Evolutionary conservation across 495 filamentous ascomycete genomes (phyloP).

Genomic region (Astrothelium macrocarpum): DNA sequence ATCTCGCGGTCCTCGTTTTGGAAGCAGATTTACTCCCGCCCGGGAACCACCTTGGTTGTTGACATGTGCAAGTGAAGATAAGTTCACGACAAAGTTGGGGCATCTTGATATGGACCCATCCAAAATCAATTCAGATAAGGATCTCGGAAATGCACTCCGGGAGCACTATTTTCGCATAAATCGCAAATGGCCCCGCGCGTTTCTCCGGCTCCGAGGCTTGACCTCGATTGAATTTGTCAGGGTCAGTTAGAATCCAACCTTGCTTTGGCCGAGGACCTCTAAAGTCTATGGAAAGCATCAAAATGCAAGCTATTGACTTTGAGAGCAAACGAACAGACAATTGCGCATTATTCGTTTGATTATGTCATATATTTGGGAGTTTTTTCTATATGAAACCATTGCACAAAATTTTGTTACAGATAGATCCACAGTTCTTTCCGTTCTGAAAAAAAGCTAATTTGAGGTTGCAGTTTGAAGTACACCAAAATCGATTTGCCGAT

Average conservation of each 20-base stretch:
- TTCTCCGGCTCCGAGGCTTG: constrained; percentile 25
- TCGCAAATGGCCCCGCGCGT: constrained; percentile 17
- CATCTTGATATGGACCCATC: constrained; percentile 20
- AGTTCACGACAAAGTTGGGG: constrained; percentile 25
- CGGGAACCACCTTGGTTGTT: constrained; percentile 20
- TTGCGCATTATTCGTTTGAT: too few relatives aligned
- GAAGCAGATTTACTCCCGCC: constrained; percentile 11
- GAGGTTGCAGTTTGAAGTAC: constrained; percentile 31
- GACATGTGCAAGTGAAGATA: constrained; percentile 27
- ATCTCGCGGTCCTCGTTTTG: neutral
- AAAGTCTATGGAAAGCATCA: too few relatives aligned
- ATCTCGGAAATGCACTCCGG: constrained; percentile 24
- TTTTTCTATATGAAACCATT: too few relatives aligned
- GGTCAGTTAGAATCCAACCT: constrained; percentile 9
- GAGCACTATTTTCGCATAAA: constrained; percentile 28
- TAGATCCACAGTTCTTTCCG: too few relatives aligned
- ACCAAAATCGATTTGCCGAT: constrained; percentile 32
- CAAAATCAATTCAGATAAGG: constrained; percentile 25
- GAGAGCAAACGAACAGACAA: too few relatives aligned
- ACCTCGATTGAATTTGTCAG: constrained; percentile 31
- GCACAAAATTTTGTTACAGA: too few relatives aligned
- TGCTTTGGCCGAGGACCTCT: too few relatives aligned
- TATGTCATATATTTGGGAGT: too few relatives aligned
- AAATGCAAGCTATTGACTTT: too few relatives aligned
- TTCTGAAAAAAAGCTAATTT: too few relatives aligned